Conservation (phyloP, 2,329 filamentous ascomycete genomes). For the Neonectria magnoliae region DNA sequence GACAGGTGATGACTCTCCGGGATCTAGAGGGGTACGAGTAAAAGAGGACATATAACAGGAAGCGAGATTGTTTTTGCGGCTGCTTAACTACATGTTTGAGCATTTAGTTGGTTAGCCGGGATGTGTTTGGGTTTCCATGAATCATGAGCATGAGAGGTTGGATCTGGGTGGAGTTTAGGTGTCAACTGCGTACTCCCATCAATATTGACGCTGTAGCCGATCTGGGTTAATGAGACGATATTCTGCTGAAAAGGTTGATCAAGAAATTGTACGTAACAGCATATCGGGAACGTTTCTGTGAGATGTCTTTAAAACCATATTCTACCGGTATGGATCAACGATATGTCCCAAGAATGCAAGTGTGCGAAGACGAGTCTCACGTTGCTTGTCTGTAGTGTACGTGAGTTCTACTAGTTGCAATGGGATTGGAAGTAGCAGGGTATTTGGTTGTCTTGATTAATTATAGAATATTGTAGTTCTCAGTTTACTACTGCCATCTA, state of each 20-base stretch:
- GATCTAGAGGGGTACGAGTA: slow-evolving; percentile 45
- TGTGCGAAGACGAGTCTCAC: not conserved
- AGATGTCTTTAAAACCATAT: not conserved
- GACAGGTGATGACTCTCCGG: slow-evolving; percentile 47
- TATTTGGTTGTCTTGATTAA: not conserved
- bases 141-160: slow-evolving; percentile 27
- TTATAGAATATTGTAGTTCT: not conserved
- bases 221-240: not conserved
- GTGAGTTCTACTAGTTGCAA: not conserved
- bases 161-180: slow-evolving; percentile 33
- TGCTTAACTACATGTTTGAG: slow-evolving; percentile 9
- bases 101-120: slow-evolving; percentile 7
- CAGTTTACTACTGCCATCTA: not conserved
- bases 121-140: slow-evolving; percentile 22
- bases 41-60: slow-evolving; percentile 4
- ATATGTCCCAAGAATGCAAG: not conserved
- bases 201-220: not conserved
- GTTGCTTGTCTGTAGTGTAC: not conserved
- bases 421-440: too few relatives aligned
- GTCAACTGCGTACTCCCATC: not conserved
- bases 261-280: not conserved
- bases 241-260: not conserved
- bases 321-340: not conserved
- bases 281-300: not conserved
- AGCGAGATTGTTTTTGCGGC: slow-evolving; percentile 21